Evolutionary conservation across 148 eudicot genomes (phyloP).

Genomic region (Chenopodium suecicum): DNA sequence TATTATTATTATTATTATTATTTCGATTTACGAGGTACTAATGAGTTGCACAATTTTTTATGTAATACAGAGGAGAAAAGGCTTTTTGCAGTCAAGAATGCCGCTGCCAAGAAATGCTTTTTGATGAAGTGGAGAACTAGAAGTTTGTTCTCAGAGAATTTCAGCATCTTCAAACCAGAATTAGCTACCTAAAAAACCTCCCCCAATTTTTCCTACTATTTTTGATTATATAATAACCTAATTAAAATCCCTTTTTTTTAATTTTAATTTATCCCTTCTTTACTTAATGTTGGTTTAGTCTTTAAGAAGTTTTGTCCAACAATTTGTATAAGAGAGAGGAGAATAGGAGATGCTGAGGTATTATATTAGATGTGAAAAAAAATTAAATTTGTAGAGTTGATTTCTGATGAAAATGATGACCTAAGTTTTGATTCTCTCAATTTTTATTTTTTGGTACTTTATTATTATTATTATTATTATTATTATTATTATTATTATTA

Average conservation of each 20-base stretch:
- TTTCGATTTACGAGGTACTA: background rate
- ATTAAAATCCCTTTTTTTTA: slow-evolving; percentile 14
- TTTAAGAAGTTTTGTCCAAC: slow-evolving; percentile 33
- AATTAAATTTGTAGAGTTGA: slow-evolving; percentile 16
- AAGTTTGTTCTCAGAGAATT: slow-evolving; percentile 14
- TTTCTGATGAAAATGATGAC: slow-evolving; percentile 31
- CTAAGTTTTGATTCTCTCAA: slow-evolving; percentile 31
- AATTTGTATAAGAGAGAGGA: slow-evolving; percentile 16
- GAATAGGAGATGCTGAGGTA: slow-evolving; percentile 22
- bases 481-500: too few species aligned
- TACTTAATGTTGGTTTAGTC: slow-evolving; percentile 20
- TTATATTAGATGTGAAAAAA: slow-evolving; percentile 18
- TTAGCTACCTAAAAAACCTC: background rate
- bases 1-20: slow-evolving; percentile 5
- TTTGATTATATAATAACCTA: slow-evolving; percentile 15
- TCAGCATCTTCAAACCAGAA: slow-evolving; percentile 27
- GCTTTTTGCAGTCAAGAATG: slow-evolving; percentile 87
- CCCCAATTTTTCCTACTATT: slow-evolving; percentile 21
- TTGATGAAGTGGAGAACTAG: slow-evolving; percentile 48
- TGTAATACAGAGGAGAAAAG: slow-evolving; percentile 71
- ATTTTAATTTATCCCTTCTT: slow-evolving; percentile 15
- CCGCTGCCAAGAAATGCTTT: slow-evolving; percentile 73
- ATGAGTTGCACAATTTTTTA: background rate
- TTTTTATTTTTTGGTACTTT: background rate
- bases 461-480: background rate